phyloP scores from a whole-genome alignment of 352 stramenopile species.

The Globisporangium radiosum region DNA sequence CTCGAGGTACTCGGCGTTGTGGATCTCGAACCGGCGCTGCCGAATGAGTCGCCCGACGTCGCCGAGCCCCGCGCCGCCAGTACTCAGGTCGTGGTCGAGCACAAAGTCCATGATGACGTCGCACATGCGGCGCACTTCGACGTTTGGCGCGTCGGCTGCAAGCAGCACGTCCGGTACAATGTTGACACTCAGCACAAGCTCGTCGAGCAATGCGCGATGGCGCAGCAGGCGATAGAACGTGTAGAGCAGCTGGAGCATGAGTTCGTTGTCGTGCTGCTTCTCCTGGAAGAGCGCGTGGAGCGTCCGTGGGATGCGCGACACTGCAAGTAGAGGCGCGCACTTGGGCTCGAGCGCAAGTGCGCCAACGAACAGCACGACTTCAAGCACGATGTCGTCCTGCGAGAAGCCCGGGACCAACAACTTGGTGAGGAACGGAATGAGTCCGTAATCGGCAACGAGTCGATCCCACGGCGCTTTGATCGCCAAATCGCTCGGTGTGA shows the following conservation, averaged over 20 bases:
- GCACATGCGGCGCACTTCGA: slow-evolving; percentile 82
- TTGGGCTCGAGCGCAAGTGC: slow-evolving; percentile 79
- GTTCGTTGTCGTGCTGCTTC: slow-evolving; percentile 83
- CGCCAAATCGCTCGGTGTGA: slow-evolving; percentile 89
- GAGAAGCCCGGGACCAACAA: slow-evolving; percentile 90
- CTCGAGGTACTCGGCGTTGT: slow-evolving; percentile 85
- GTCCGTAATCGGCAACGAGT: slow-evolving; percentile 78
- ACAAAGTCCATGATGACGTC: slow-evolving; percentile 85
- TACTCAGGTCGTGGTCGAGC: slow-evolving; percentile 67
- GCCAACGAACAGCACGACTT: slow-evolving; percentile 85
- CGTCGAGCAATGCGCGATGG: slow-evolving; percentile 71
- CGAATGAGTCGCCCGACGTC: slow-evolving; percentile 78
- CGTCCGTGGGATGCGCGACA: slow-evolving; percentile 64
- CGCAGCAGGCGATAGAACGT: slow-evolving; percentile 74
- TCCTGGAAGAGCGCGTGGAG: slow-evolving; percentile 81
- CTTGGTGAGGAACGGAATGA: slow-evolving; percentile 88
- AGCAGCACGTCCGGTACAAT: slow-evolving; percentile 77
- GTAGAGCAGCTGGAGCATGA: slow-evolving; percentile 78
- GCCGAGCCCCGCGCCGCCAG: slow-evolving; percentile 35
- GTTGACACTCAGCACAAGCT: slow-evolving; percentile 65
- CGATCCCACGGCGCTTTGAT: slow-evolving; percentile 86
- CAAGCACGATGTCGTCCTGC: slow-evolving; percentile 89
- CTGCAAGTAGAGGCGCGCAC: slow-evolving; percentile 66
- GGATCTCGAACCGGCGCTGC: slow-evolving; percentile 77
- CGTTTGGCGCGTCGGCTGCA: slow-evolving; percentile 65